These are phyloP conservation scores for Ustulina deusta DNA, from an alignment of 2,329 filamentous ascomycete species.

Conservation along the genomic window DNA sequence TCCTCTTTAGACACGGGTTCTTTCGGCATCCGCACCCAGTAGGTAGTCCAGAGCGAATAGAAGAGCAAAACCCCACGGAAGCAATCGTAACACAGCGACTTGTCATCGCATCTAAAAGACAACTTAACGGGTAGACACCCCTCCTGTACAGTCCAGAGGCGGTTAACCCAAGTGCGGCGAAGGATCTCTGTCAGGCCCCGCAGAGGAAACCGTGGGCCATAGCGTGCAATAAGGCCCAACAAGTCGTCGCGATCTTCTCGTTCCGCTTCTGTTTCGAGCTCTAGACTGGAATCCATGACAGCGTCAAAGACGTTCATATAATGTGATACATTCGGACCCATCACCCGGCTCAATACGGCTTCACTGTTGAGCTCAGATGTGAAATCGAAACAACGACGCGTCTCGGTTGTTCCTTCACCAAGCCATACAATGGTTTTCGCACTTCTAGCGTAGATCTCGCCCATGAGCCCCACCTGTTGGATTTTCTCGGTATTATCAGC, in stretches of 20 bases:
- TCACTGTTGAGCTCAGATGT: slow-evolving; percentile 28
- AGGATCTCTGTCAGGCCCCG: slow-evolving; percentile 48
- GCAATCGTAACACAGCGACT: slow-evolving; percentile 36
- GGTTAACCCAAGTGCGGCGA: slow-evolving; percentile 49
- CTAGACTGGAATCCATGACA: slow-evolving; percentile 45
- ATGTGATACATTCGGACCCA: slow-evolving; percentile 42
- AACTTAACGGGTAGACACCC: slow-evolving; percentile 37
- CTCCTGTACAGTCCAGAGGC: slow-evolving; percentile 54
- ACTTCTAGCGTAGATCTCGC: slow-evolving; percentile 36
- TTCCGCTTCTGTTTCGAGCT: slow-evolving; percentile 36
- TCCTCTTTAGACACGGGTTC: slow-evolving; percentile 34
- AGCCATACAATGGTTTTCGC: slow-evolving; percentile 38
- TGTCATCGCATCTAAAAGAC: slow-evolving; percentile 36
- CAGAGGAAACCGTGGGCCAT: slow-evolving; percentile 45
- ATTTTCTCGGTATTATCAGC: slow-evolving; percentile 35
- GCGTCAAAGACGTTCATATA: slow-evolving; percentile 49
- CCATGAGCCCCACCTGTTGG: slow-evolving; percentile 41
- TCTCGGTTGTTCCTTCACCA: slow-evolving; percentile 25
- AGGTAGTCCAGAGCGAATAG: slow-evolving; percentile 50
- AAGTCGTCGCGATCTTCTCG: slow-evolving; percentile 48
- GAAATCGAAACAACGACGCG: slow-evolving; percentile 30
- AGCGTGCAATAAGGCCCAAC: slow-evolving; percentile 42
- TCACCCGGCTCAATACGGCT: slow-evolving; percentile 37
- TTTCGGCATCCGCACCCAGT: slow-evolving; percentile 42
- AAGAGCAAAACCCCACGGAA: slow-evolving; percentile 44